Evolutionary conservation across 345 rosid species (phyloP).

Genomic region (Cardamine occulta): DNA sequence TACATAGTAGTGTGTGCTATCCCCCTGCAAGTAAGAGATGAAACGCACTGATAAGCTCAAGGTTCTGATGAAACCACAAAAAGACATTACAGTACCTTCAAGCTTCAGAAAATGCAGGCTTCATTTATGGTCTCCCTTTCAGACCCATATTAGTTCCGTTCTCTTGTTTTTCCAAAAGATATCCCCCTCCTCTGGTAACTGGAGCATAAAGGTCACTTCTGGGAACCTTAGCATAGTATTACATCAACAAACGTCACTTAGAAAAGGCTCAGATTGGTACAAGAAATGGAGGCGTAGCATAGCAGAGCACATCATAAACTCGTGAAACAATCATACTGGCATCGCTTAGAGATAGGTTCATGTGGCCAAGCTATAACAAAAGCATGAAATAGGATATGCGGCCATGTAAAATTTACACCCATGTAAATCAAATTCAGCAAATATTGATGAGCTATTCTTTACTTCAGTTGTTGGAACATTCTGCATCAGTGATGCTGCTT

Average conservation of each 20-base stretch:
- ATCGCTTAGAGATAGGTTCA: constrained; percentile 9
- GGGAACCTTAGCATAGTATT: constrained; percentile 1
- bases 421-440: not conserved
- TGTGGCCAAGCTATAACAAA: not conserved
- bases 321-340: constrained; percentile 3
- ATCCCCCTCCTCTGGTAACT: not conserved
- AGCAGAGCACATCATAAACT: constrained; percentile 20
- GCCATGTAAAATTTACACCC: constrained; percentile 12
- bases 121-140: constrained; percentile 5
- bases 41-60: constrained; percentile 9
- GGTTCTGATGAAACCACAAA: constrained; percentile 2
- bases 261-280: constrained; percentile 9
- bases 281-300: not conserved
- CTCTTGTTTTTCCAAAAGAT: not conserved
- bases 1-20: not conserved
- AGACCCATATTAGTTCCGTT: constrained; percentile 9
- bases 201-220: not conserved
- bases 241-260: constrained; percentile 10
- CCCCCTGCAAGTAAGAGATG: not conserved
- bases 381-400: constrained; percentile 3
- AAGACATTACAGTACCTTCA: constrained; percentile 13
- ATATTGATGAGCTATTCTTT: not conserved
- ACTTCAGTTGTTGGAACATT: constrained; percentile 8
- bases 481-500: constrained; percentile 20
- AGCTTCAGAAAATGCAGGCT: constrained; percentile 21